A percentile compares a stretch with the other conserved stretches of the same genome.
Conservation (phyloP, 108 stramenopile genomes). For the Conticribra guillardii region DNA sequence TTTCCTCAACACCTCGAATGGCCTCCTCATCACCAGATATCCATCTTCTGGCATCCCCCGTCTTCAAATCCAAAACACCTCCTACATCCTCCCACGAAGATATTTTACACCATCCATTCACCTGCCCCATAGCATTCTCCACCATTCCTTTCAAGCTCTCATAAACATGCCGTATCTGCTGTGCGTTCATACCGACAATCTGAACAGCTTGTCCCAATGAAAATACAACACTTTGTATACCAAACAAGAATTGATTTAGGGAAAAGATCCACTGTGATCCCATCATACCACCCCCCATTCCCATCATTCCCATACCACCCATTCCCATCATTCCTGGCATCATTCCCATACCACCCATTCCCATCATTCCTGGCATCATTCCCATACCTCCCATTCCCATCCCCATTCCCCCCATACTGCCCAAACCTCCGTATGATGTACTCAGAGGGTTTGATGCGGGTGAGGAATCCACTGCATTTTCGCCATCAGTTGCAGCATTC, state of each 20-base stretch:
- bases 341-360: slow-evolving; percentile 38
- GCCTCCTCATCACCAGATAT: slow-evolving; percentile 57
- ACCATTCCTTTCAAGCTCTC: slow-evolving; percentile 70
- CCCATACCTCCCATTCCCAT: slow-evolving; percentile 32
- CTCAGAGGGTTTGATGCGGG: no score
- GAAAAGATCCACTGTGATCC: slow-evolving; percentile 45
- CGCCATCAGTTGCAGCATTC: not conserved
- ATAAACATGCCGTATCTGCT: slow-evolving; percentile 72
- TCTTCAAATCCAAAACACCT: slow-evolving; percentile 57
- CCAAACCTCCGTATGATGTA: no score
- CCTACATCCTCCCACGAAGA: slow-evolving; percentile 36
- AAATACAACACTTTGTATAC: slow-evolving; percentile 80
- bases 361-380: slow-evolving; percentile 22
- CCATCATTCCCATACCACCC: slow-evolving; percentile 33
- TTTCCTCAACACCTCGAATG: slow-evolving; percentile 4
- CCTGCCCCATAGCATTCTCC: slow-evolving; percentile 69
- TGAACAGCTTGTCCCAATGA: slow-evolving; percentile 83
- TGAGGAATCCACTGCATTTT: not conserved
- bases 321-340: slow-evolving; percentile 28
- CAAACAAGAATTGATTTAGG: slow-evolving; percentile 75
- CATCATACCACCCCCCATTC: slow-evolving; percentile 54
- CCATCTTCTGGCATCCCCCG: slow-evolving; percentile 61
- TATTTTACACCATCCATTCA: slow-evolving; percentile 64
- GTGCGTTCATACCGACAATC: slow-evolving; percentile 85
- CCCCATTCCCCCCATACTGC: no score